These are phyloP conservation scores for Pythium graminicola DNA, from an alignment of 352 stramenopile species.

Conservation along the genomic window DNA sequence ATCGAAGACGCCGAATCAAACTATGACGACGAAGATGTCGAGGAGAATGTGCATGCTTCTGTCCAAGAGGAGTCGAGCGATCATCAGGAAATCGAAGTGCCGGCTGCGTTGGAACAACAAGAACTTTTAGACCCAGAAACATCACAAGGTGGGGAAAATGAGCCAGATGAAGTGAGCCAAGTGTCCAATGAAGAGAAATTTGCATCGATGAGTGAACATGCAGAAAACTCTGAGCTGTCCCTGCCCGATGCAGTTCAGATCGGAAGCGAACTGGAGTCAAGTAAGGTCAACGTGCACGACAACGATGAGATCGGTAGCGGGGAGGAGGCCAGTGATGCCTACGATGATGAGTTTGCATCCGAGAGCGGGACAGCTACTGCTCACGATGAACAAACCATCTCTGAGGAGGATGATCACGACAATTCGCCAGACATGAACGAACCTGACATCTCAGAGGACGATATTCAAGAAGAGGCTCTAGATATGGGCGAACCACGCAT, in stretches of 20 bases:
- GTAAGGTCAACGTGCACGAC: neutral
- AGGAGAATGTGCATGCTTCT: conserved; percentile 10
- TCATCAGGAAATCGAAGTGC: neutral
- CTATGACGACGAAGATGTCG: conserved; percentile 23
- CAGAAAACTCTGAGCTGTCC: neutral
- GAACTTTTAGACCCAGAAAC: neutral
- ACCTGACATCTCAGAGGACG: neutral
- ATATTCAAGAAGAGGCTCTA: neutral
- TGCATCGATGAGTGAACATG: conserved; percentile 22
- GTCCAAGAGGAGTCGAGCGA: neutral
- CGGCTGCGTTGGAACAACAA: neutral
- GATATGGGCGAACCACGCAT: neutral
- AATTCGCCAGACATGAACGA: too few species aligned
- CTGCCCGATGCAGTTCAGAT: neutral
- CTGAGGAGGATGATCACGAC: too few species aligned
- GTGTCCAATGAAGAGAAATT: conserved; percentile 34
- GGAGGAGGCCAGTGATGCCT: neutral
- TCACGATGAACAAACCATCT: neutral
- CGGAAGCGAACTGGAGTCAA: neutral
- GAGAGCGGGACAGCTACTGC: neutral
- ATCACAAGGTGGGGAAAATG: too few species aligned
- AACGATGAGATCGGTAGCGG: neutral
- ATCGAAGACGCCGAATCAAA: neutral
- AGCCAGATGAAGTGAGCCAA: conserved; percentile 1
- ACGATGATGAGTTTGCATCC: conserved; percentile 19